Evolutionary conservation across 768 basidiomycete genomes (phyloP).

Genomic region (Xanthoconium purpureum): DNA sequence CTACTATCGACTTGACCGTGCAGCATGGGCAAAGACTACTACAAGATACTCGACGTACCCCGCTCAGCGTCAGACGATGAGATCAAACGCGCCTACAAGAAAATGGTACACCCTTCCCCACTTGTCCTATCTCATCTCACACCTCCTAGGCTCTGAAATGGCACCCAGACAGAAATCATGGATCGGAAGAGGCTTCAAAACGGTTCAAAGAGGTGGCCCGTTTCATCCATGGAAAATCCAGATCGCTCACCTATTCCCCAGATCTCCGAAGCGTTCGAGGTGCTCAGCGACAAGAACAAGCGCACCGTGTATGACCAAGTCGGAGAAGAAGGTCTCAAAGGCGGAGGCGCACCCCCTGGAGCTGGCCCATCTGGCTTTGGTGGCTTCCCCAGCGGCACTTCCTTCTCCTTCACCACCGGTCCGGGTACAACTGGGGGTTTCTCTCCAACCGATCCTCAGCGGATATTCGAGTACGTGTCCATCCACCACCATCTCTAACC

Average conservation of each 20-base stretch:
- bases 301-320: slow-evolving; percentile 88
- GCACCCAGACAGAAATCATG: slow-evolving; percentile 90
- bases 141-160: slow-evolving; percentile 74
- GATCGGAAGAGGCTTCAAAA: slow-evolving; percentile 78
- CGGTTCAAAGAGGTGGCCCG: slow-evolving; percentile 85
- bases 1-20: background rate
- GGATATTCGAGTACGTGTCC: slow-evolving; percentile 78
- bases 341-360: slow-evolving; percentile 53
- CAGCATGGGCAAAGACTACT: slow-evolving; percentile 71
- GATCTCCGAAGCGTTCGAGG: slow-evolving; percentile 96
- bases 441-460: slow-evolving; percentile 76
- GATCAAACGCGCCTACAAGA: slow-evolving; percentile 94
- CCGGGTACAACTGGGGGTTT: slow-evolving; percentile 52
- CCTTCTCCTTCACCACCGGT: slow-evolving; percentile 57
- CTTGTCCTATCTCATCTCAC: background rate
- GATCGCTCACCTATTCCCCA: slow-evolving; percentile 28
- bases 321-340: slow-evolving; percentile 93
- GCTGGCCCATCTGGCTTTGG: slow-evolving; percentile 43
- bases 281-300: slow-evolving; percentile 84
- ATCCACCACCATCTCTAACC: background rate
- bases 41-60: slow-evolving; percentile 73
- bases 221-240: no score
- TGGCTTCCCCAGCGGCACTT: slow-evolving; percentile 46
- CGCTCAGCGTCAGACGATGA: slow-evolving; percentile 77
- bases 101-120: slow-evolving; percentile 53